Conservation (phyloP, 1,284 basidiomycete genomes). For the Phylloboletellus chloephorus region DNA sequence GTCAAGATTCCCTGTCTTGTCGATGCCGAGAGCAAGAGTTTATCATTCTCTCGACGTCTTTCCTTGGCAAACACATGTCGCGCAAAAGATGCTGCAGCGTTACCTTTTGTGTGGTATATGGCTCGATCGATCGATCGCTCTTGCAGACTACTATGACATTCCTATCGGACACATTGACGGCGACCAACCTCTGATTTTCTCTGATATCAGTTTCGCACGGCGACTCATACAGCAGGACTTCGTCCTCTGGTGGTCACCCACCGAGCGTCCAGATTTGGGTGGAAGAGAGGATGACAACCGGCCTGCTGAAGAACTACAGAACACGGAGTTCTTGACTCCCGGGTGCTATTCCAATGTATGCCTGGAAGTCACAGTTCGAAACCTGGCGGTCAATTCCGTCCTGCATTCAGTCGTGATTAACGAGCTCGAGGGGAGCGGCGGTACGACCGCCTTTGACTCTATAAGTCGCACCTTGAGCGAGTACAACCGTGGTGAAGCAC, state of each 20-base stretch:
- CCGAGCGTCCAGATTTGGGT: conserved; percentile 88
- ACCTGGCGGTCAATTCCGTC: conserved; percentile 92
- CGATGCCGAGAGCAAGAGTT: conserved; percentile 73
- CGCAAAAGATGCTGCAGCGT: conserved; percentile 76
- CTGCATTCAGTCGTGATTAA: conserved; percentile 93
- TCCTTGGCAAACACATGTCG: conserved; percentile 71
- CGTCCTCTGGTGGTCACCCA: conserved; percentile 95
- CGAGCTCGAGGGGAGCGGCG: conserved; percentile 92
- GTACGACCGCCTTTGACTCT: conserved; percentile 90
- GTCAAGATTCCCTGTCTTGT: conserved; percentile 82
- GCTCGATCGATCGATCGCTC: conserved; percentile 76
- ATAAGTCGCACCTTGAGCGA: conserved; percentile 90
- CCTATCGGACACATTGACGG: conserved; percentile 90
- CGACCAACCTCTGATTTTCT: conserved; percentile 82
- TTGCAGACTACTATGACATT: conserved; percentile 89
- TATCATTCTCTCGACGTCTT: conserved; percentile 73
- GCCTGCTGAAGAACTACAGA: conserved; percentile 73
- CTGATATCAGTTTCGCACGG: conserved; percentile 90
- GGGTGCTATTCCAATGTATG: conserved; percentile 94
- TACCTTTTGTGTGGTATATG: conserved; percentile 78
- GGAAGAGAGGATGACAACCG: conserved; percentile 87
- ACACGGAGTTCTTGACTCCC: conserved; percentile 80
- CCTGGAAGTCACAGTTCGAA: conserved; percentile 84
- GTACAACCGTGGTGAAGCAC: conserved; percentile 74
- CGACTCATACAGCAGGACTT: conserved; percentile 84